Evolutionary conservation across 495 filamentous ascomycete genomes (phyloP).

Genomic region (Trichoderma gamsii): DNA sequence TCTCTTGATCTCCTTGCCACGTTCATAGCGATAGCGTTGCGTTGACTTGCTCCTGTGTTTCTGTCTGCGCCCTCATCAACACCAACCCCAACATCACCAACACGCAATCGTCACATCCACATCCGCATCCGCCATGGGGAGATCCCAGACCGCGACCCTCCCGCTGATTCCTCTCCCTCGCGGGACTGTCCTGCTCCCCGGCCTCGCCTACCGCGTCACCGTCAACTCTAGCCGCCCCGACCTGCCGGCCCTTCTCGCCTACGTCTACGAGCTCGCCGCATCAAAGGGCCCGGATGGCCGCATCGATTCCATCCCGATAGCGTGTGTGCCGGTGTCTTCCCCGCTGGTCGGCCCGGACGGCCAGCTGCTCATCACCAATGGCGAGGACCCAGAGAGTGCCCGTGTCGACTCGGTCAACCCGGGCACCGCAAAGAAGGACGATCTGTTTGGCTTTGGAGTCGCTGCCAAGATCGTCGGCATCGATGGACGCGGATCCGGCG

Average conservation of each 20-base stretch:
- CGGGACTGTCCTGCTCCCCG: slow-evolving; percentile 72
- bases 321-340: slow-evolving; percentile 74
- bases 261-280: slow-evolving; percentile 61
- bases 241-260: slow-evolving; percentile 72
- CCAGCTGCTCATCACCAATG: slow-evolving; percentile 59
- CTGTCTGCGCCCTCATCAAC: too few species aligned
- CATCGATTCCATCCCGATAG: slow-evolving; percentile 61
- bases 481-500: slow-evolving; percentile 69
- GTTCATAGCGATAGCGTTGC: background rate
- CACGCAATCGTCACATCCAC: background rate
- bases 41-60: too few species aligned
- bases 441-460: slow-evolving; percentile 71
- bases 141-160: slow-evolving; percentile 41
- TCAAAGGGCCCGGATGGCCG: slow-evolving; percentile 56
- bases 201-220: slow-evolving; percentile 68
- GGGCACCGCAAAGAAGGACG: slow-evolving; percentile 55
- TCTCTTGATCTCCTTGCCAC: background rate
- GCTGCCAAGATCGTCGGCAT: slow-evolving; percentile 78
- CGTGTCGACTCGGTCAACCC: slow-evolving; percentile 34
- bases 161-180: slow-evolving; percentile 72
- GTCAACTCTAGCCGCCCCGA: slow-evolving; percentile 70
- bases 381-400: slow-evolving; percentile 34
- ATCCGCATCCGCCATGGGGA: slow-evolving; percentile 18
- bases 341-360: slow-evolving; percentile 62
- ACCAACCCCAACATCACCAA: background rate